Conservation (phyloP, 1,139 yeast species). For the Debaryomycetaceae sp. region DNA sequence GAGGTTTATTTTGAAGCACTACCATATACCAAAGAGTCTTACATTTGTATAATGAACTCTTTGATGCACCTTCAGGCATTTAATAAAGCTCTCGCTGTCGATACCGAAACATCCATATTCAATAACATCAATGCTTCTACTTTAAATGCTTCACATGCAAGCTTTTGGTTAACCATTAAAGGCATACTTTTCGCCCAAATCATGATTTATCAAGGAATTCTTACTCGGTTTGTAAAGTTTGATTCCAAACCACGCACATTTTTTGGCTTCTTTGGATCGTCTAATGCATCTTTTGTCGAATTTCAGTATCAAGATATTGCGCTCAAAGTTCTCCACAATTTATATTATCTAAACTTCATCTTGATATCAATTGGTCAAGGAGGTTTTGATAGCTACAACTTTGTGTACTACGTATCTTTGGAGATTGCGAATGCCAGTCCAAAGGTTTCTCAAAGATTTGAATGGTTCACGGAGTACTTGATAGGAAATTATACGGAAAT, state of each 20-base stretch:
- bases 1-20: conserved; percentile 30
- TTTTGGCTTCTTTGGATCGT: conserved; percentile 7
- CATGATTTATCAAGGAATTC: conserved; percentile 55
- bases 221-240: conserved; percentile 32
- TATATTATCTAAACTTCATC: conserved; percentile 56
- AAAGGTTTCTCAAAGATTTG: conserved; percentile 24
- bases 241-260: conserved; percentile 1
- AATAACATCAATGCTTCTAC: conserved; percentile 16
- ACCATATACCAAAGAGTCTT: conserved; percentile 14
- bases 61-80: conserved; percentile 22
- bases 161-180: conserved; percentile 41
- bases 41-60: conserved; percentile 18
- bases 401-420: conserved; percentile 52
- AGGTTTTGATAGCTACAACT: conserved; percentile 68
- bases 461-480: conserved; percentile 36
- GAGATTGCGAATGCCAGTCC: conserved; percentile 40
- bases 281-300: conserved; percentile 16
- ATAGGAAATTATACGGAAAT: conserved; percentile 40
- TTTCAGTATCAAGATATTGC: conserved; percentile 28
- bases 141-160: conserved; percentile 14
- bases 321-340: conserved; percentile 37
- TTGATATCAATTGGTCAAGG: conserved; percentile 62
- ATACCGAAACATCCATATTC: conserved; percentile 22
- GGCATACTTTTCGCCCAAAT: conserved; percentile 48
- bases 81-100: conserved; percentile 21